A percentile compares a stretch with the other conserved stretches of the same genome.
Conservation (phyloP, 2,329 filamentous ascomycete species). For the Huntiella moniliformis region DNA sequence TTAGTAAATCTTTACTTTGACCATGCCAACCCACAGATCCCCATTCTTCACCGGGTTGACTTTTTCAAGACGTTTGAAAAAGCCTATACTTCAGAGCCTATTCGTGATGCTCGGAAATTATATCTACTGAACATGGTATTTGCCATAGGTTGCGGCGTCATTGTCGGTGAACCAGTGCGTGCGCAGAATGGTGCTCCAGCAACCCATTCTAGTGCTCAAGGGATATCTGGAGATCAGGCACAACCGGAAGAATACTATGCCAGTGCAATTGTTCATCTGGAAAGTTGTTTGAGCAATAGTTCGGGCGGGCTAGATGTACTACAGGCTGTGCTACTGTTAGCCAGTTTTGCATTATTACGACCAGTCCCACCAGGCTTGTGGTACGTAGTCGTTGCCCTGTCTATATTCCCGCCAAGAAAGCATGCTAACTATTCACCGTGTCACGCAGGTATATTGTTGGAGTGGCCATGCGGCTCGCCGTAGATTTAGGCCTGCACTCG, state of each 20-base stretch:
- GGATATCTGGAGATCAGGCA: conserved; percentile 25
- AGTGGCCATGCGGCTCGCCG: conserved; percentile 72
- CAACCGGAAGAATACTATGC: conserved; percentile 95
- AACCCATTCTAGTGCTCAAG: conserved; percentile 13
- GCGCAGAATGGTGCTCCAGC: conserved; percentile 20
- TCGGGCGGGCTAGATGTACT: conserved; percentile 84
- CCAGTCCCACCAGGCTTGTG: conserved; percentile 86
- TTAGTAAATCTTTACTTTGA: conserved; percentile 81
- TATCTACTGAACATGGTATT: conserved; percentile 96
- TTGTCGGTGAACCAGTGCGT: conserved; percentile 47
- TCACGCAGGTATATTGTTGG: conserved; percentile 67
- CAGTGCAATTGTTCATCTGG: conserved; percentile 78
- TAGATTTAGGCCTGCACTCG: conserved; percentile 82
- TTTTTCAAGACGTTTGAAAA: conserved; percentile 78
- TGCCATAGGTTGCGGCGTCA: conserved; percentile 85
- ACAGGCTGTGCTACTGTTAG: conserved; percentile 78
- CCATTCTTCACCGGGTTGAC: conserved; percentile 71
- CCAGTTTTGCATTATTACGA: conserved; percentile 75
- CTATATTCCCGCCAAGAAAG: not conserved
- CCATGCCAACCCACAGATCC: conserved; percentile 89
- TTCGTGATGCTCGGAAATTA: conserved; percentile 57
- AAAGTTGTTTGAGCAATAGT: conserved; percentile 66
- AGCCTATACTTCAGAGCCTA: conserved; percentile 52
- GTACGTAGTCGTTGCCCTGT: conserved; percentile 23
- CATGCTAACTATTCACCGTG: conserved; percentile 3